Conservation (phyloP, 805 yeast genomes). For the Candida wancherniae region DNA sequence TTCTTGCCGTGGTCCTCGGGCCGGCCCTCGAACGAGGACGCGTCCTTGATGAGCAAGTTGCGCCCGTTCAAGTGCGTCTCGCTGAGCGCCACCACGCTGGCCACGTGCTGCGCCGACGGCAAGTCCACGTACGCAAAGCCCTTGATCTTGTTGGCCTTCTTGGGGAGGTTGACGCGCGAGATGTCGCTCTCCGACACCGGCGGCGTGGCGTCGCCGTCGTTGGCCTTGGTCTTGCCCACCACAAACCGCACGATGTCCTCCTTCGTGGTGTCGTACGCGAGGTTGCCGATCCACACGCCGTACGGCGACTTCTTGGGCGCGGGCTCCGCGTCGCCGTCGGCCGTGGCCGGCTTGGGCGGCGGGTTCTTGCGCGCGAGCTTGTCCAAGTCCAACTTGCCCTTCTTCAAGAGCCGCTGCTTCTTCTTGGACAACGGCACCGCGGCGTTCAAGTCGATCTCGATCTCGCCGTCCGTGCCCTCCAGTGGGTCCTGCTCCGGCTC, state of each 20-base stretch:
- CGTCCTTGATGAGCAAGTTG: slow-evolving; percentile 76
- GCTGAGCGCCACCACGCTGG: slow-evolving; percentile 58
- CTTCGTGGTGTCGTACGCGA: slow-evolving; percentile 76
- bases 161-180: slow-evolving; percentile 77
- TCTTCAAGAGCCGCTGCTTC: slow-evolving; percentile 79
- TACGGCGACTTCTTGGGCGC: slow-evolving; percentile 44
- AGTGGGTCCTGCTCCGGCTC: neutral
- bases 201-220: slow-evolving; percentile 21
- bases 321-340: slow-evolving; percentile 24
- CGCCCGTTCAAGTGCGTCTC: slow-evolving; percentile 79
- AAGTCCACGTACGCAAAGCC: slow-evolving; percentile 94
- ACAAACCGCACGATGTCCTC: slow-evolving; percentile 69
- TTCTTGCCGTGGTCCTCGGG: slow-evolving; percentile 51
- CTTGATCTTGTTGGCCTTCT: slow-evolving; percentile 58
- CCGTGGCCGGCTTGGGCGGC: slow-evolving; percentile 35
- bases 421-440: slow-evolving; percentile 72
- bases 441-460: slow-evolving; percentile 63
- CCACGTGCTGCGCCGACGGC: slow-evolving; percentile 52
- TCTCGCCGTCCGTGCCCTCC: slow-evolving; percentile 30
- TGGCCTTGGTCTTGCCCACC: slow-evolving; percentile 48
- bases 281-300: slow-evolving; percentile 94
- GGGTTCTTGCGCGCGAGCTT: slow-evolving; percentile 43
- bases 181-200: slow-evolving; percentile 54
- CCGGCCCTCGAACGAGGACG: slow-evolving; percentile 80
- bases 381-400: slow-evolving; percentile 67